Base-by-base conservation (phyloP, 345 rosid species). In the Salix caprea region DNA sequence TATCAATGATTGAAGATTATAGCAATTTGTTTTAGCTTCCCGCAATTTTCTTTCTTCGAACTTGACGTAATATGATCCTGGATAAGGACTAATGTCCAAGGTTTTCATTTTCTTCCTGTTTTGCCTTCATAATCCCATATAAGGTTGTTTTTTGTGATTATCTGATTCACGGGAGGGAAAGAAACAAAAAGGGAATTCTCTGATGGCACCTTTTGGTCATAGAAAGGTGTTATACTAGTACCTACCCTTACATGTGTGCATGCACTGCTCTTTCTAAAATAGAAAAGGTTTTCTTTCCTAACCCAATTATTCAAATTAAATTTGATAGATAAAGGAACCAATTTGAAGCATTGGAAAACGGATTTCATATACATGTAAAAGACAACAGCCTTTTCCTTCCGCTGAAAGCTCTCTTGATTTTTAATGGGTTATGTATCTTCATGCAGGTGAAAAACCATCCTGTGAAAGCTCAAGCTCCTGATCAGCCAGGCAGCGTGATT, bases 391-490 rank as follows among this genome's bases (percentile, higher is more conserved):
- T 39, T 26, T 65, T 26, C 60, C 68, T 67, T 26, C 32, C 32
- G 12, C 69, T 56, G 4, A 44, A 70, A 34, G 23, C 15, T 34
- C 50, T 21, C 16, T 28, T 60, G 24, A 65, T 21, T 52, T 14
- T n/a, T 75, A 15, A 34, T 75, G 66, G 13, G 7, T 77, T 28
- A 9, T 16, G 4, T 19, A 65, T 13, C 74, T 62, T 19, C 7
- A 12, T 85, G 78, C 67, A 96, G 96, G 97, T 96, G 30, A 94
- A 94, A 80, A 92, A 84, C 79, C 99, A 96, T 88, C 97, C 99
- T 7, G 90, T 94, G 74, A 96, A 96, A 83, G 83, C 92, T 68
- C 99, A 94, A 72, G 83, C 91, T 23, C 82, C 91, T 73, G 97
- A 94, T 76, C 97, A 79, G 72, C 84, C 99, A 0, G 98, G 98